Percentiles rank a stretch among this genome's conserved stretches.
phyloP scores from a whole-genome alignment of 2,329 filamentous ascomycete species.

The Penicillium sp. region DNA sequence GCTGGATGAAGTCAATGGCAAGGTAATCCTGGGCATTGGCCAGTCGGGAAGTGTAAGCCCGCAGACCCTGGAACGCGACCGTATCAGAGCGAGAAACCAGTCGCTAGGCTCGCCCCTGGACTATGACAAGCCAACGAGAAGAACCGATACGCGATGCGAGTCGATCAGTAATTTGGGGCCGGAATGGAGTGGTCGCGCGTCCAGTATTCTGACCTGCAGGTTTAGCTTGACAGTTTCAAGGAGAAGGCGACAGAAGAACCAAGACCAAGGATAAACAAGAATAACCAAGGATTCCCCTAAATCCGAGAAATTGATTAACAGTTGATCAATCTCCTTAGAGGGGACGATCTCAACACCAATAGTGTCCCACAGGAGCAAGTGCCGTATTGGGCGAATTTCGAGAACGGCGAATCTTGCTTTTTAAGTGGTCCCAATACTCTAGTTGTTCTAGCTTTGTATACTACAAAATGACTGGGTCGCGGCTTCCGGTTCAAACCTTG shows the following conservation, averaged over 20 bases:
- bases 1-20: slow-evolving; percentile 27
- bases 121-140: slow-evolving; percentile 19
- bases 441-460: background rate
- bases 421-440: slow-evolving; percentile 10
- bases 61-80: slow-evolving; percentile 31
- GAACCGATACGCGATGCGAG: slow-evolving; percentile 14
- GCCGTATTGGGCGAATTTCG: slow-evolving; percentile 17
- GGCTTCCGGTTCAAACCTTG: slow-evolving; percentile 7
- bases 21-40: slow-evolving; percentile 24
- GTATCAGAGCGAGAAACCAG: slow-evolving; percentile 21
- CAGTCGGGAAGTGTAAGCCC: slow-evolving; percentile 26
- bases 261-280: background rate
- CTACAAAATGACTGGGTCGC: slow-evolving; percentile 29
- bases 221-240: background rate
- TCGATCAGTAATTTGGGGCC: slow-evolving; percentile 18
- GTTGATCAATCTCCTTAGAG: background rate
- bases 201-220: background rate
- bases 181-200: background rate
- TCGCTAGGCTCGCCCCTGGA: slow-evolving; percentile 8
- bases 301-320: no score
- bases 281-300: background rate
- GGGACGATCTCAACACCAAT: background rate
- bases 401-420: slow-evolving; percentile 14
- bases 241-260: background rate
- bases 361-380: slow-evolving; percentile 9